Evolutionary conservation across 495 filamentous ascomycete genomes (phyloP).

Genomic region (Hypoxylon lienhwacheense): DNA sequence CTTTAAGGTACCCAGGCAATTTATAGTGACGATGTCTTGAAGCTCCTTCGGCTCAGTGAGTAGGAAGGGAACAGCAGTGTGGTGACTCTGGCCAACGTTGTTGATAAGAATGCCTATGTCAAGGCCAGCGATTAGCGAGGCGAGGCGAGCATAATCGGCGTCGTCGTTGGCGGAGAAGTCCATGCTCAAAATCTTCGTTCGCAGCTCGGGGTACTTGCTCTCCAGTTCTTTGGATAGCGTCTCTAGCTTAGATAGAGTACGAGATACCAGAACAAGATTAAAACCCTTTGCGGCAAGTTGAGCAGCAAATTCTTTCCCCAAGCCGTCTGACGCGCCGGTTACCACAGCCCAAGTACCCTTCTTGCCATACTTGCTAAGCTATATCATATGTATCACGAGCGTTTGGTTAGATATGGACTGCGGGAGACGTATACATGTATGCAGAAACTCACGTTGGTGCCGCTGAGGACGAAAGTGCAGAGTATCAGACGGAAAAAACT

Average conservation of each 20-base stretch:
- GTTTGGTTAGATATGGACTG: not conserved
- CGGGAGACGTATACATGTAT: not conserved
- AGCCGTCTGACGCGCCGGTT: constrained; percentile 93
- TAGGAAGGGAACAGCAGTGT: constrained; percentile 86
- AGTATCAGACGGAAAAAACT: constrained; percentile 67
- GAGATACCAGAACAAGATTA: constrained; percentile 91
- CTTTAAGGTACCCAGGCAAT: constrained; percentile 84
- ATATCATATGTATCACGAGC: constrained; percentile 1
- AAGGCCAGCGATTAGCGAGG: constrained; percentile 64
- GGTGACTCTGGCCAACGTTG: constrained; percentile 94
- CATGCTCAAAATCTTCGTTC: constrained; percentile 80
- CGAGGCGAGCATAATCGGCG: constrained; percentile 73
- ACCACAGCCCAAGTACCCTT: constrained; percentile 94
- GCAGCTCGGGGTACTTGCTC: constrained; percentile 62
- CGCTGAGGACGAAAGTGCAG: constrained; percentile 74
- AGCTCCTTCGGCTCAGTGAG: constrained; percentile 77
- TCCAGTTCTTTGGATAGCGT: constrained; percentile 74
- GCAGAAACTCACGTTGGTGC: constrained; percentile 53
- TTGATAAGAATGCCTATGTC: constrained; percentile 91
- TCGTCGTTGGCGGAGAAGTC: constrained; percentile 82
- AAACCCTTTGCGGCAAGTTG: constrained; percentile 90
- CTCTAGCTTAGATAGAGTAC: constrained; percentile 86
- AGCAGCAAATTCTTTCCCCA: constrained; percentile 93
- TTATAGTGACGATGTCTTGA: constrained; percentile 88
- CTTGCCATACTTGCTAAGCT: constrained; percentile 90